A percentile compares a stretch with the other conserved stretches of the same genome.
phyloP scores from a whole-genome alignment of 2,329 filamentous ascomycete species.

The Immersiporthe knoxdaviesiana region DNA sequence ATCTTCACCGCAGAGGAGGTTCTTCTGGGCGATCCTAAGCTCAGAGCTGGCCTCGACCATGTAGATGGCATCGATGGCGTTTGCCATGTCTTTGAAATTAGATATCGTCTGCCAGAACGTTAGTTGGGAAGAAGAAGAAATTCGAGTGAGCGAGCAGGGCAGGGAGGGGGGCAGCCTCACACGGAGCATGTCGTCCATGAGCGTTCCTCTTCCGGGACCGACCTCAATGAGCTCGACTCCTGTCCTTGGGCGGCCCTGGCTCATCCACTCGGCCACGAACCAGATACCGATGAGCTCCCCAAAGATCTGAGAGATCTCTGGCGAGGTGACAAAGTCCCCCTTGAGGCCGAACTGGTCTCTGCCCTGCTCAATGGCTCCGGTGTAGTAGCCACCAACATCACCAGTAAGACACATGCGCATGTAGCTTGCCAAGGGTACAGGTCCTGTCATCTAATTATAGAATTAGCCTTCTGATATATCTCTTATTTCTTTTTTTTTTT shows the following conservation, averaged over 20 bases:
- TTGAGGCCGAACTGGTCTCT: slow-evolving; percentile 89
- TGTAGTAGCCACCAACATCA: slow-evolving; percentile 92
- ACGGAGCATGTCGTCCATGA: slow-evolving; percentile 95
- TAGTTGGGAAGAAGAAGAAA: neutral
- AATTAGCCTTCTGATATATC: slow-evolving; percentile 8
- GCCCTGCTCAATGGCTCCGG: slow-evolving; percentile 66
- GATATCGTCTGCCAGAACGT: slow-evolving; percentile 67
- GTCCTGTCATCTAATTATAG: slow-evolving; percentile 68
- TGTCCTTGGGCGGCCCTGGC: slow-evolving; percentile 73
- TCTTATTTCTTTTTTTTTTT: neutral
- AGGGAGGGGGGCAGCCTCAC: slow-evolving; percentile 51
- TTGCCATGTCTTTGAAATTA: slow-evolving; percentile 77
- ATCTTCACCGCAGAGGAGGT: slow-evolving; percentile 76
- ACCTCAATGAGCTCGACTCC: slow-evolving; percentile 92
- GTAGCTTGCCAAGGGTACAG: slow-evolving; percentile 87
- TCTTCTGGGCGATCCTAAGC: slow-evolving; percentile 76
- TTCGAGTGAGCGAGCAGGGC: neutral
- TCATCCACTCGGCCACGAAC: slow-evolving; percentile 96
- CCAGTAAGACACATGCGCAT: slow-evolving; percentile 99
- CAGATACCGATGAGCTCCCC: slow-evolving; percentile 93
- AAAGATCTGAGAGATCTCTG: slow-evolving; percentile 96
- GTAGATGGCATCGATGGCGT: slow-evolving; percentile 83
- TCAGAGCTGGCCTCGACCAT: slow-evolving; percentile 90
- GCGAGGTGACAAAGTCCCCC: slow-evolving; percentile 95
- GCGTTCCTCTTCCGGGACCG: slow-evolving; percentile 87